These are phyloP conservation scores for Teunomyces atbi DNA, from an alignment of 805 yeast genomes.

Conservation along the genomic window DNA sequence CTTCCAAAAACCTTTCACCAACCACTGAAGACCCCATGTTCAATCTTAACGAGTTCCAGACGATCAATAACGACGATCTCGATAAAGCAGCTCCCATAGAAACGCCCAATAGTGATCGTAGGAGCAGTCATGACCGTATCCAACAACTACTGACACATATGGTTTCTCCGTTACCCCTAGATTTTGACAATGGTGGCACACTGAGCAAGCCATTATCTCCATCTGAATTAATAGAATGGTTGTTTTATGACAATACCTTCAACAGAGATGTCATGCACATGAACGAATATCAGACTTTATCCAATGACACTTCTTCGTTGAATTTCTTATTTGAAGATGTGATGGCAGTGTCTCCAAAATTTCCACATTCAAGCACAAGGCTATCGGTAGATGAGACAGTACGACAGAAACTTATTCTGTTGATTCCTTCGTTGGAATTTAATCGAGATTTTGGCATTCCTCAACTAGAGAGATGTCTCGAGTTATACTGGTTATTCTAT, in stretches of 20 bases:
- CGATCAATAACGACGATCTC: background rate
- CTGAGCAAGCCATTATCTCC: slow-evolving; percentile 19
- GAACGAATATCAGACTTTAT: slow-evolving; percentile 6
- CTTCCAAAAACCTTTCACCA: background rate
- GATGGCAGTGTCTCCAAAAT: slow-evolving; percentile 10
- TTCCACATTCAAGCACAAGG: slow-evolving; percentile 8
- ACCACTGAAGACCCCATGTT: background rate
- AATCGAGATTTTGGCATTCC: slow-evolving; percentile 8
- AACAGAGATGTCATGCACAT: background rate
- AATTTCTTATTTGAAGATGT: slow-evolving; percentile 9
- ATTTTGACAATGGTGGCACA: background rate
- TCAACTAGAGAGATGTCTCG: slow-evolving; percentile 10
- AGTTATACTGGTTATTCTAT: slow-evolving; percentile 9
- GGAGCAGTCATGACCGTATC: background rate
- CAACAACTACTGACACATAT: background rate
- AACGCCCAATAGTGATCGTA: background rate
- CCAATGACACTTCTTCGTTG: slow-evolving; percentile 8
- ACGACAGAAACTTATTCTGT: slow-evolving; percentile 6
- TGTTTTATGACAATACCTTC: slow-evolving; percentile 21
- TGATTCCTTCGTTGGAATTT: slow-evolving; percentile 6
- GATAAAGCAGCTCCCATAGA: background rate
- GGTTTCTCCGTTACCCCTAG: background rate
- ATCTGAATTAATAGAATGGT: slow-evolving; percentile 30
- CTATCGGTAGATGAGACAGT: slow-evolving; percentile 5
- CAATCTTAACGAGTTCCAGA: background rate